These are phyloP conservation scores for Ammopiptanthus mongolicus DNA, from an alignment of 306 rosid genomes.

Conservation along the genomic window DNA sequence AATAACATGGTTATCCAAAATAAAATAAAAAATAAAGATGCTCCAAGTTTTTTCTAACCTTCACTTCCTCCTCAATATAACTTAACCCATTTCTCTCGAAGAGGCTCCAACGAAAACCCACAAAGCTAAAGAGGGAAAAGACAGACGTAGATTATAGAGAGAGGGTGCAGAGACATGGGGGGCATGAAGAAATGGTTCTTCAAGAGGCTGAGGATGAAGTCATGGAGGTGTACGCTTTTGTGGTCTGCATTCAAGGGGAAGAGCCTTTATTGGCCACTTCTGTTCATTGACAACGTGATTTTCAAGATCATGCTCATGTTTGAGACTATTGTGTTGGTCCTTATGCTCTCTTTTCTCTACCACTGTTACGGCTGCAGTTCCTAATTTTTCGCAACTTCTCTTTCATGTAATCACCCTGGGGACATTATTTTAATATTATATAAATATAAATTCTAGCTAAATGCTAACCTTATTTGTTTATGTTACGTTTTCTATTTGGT, in stretches of 20 bases:
- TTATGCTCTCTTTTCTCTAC: conserved; percentile 47
- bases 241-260: conserved; percentile 48
- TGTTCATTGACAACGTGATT: conserved; percentile 39
- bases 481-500: background rate
- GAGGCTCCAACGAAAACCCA: background rate
- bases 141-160: background rate
- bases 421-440: background rate
- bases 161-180: background rate
- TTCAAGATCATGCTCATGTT: conserved; percentile 51
- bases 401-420: background rate
- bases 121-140: background rate
- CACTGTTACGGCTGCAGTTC: conserved; percentile 69
- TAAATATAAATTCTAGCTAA: no score
- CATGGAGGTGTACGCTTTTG: no score
- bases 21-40: no score
- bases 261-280: conserved; percentile 33
- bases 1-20: no score
- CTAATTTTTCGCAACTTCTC: conserved; percentile 9
- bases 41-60: background rate
- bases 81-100: background rate
- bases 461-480: background rate
- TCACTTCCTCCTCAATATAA: conserved; percentile 8
- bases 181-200: conserved; percentile 54
- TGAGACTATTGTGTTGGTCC: conserved; percentile 57
- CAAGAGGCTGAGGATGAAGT: conserved; percentile 38